Conservation (phyloP, 176 grass and related monocot species). For the Urochloa ruziziensis region DNA sequence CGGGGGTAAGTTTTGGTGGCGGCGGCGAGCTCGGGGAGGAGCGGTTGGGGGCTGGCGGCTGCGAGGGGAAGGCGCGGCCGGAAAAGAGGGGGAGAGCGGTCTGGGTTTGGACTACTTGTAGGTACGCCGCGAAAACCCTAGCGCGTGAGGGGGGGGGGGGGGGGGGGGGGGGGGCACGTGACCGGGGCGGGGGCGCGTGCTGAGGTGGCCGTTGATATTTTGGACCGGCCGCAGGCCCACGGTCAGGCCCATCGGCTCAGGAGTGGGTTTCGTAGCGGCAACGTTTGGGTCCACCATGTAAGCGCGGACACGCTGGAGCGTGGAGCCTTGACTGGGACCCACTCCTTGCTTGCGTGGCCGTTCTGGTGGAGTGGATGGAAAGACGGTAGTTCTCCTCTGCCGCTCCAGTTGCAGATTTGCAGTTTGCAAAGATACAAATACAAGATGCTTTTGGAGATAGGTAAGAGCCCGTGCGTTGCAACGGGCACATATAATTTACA, state of each 20-base stretch:
- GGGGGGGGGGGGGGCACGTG: too few relatives aligned
- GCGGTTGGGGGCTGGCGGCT: constrained; percentile 21
- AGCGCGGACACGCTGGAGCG: not conserved
- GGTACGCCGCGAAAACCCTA: constrained; percentile 43
- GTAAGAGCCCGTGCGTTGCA: too few relatives aligned
- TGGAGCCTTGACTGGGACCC: not conserved
- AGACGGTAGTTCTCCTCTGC: too few relatives aligned
- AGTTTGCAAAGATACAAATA: too few relatives aligned
- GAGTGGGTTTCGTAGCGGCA: not conserved
- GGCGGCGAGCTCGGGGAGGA: not conserved
- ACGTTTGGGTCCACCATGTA: constrained; percentile 4
- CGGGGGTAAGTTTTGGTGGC: not conserved
- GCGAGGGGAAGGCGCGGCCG: constrained; percentile 34
- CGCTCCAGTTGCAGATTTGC: too few relatives aligned
- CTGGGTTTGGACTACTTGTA: constrained; percentile 34
- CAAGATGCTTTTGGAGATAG: too few relatives aligned
- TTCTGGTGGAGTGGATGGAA: not conserved
- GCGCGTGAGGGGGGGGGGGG: not conserved
- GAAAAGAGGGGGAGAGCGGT: not conserved
- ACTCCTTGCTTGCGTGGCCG: not conserved
- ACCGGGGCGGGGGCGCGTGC: not conserved
- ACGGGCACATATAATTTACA: too few relatives aligned
- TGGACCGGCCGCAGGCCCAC: not conserved
- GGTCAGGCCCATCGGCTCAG: not conserved
- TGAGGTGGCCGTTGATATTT: constrained; percentile 24